A percentile compares a stretch with the other conserved stretches of the same genome.
Evolutionary conservation across 2,329 filamentous ascomycete species (phyloP).

Genomic region (Balansia obtecta): DNA sequence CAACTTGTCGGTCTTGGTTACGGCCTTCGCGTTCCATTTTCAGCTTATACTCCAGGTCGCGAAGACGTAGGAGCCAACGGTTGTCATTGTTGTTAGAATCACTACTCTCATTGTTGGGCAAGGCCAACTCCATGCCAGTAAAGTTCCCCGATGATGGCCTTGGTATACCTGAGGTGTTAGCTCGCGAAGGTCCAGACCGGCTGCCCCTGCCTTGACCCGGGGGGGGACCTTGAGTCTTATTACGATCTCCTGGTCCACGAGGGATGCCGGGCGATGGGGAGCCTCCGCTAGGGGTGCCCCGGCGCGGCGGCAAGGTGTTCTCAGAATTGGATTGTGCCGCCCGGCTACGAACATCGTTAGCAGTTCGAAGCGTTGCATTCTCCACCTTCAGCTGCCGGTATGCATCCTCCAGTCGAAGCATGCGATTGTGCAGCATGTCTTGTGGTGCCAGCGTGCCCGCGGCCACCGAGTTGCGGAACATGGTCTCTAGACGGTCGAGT

Average conservation of each 20-base stretch:
- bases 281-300: constrained; percentile 22
- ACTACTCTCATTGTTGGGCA: constrained; percentile 11
- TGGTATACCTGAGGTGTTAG: constrained; percentile 16
- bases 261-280: constrained; percentile 43
- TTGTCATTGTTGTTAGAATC: constrained; percentile 38
- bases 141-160: constrained; percentile 12
- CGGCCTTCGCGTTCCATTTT: constrained; percentile 84
- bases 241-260: constrained; percentile 36
- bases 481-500: constrained; percentile 73
- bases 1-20: constrained; percentile 71
- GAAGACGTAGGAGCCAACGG: constrained; percentile 72
- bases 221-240: constrained; percentile 26
- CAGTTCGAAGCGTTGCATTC: constrained; percentile 55
- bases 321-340: constrained; percentile 29
- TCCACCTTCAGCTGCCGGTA: constrained; percentile 53
- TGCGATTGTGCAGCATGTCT: constrained; percentile 29
- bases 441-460: constrained; percentile 31
- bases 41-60: constrained; percentile 77
- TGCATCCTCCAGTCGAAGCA: constrained; percentile 45
- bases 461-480: constrained; percentile 54
- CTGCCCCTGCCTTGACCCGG: constrained; percentile 17
- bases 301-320: constrained; percentile 13
- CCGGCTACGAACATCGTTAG: constrained; percentile 44
- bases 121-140: constrained; percentile 17
- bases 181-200: constrained; percentile 21